Base-by-base conservation (phyloP, 2,329 filamentous ascomycete species). In the Thelonectria rubi region DNA sequence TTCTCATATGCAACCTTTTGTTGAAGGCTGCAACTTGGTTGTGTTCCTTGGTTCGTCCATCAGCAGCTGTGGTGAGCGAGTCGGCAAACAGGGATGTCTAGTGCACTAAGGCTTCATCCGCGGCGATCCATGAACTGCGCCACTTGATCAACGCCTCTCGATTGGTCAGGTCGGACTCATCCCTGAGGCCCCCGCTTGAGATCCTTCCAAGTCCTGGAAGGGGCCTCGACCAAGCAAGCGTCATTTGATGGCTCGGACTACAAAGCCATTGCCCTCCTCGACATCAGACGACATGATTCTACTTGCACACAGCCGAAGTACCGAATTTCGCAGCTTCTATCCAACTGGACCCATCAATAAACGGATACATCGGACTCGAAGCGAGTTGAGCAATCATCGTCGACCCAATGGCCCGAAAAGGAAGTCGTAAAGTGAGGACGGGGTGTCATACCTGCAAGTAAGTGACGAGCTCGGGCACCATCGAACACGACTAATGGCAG, bases 371-470 rank as follows among this genome's bases (percentile, higher is more conserved):
- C 21, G 26, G 21, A n/a, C 45, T 47, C 39, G 39, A 42, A 17
- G 39, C 39, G 39, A 42, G 11, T 15, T 8, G 45, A 30, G 40
- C 40, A 47, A n/a, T 26, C n/a, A 43, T 21, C 18, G 43, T 24
- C 15, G 18, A 21, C 15, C 26, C 18, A 26, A 47, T 47, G 45
- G 45, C 45, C 21, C 20, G 45, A n/a, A 47, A 47, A 47, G 45
- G 45, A 30, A 47, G 21, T 24, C 45, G 45, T n/a, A 52, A 52
- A 20, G 49, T 52, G 12, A 42, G n/a, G 39, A 52, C 49, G 15
- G 49, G 49, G 6, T 52, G 49, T n/a, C 15, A 42, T 8, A 52
- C 49, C 15, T 52, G 49, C 49, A 52, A 52, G 49, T 52, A 30
- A 42, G 49, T 52, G 34, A 20, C 21, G 14, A n/a, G 10, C 2